Percentiles rank a stretch among this genome's conserved stretches.
Conservation (phyloP, 371 early-diverging fungal genomes). For the Mucor irregularis region DNA sequence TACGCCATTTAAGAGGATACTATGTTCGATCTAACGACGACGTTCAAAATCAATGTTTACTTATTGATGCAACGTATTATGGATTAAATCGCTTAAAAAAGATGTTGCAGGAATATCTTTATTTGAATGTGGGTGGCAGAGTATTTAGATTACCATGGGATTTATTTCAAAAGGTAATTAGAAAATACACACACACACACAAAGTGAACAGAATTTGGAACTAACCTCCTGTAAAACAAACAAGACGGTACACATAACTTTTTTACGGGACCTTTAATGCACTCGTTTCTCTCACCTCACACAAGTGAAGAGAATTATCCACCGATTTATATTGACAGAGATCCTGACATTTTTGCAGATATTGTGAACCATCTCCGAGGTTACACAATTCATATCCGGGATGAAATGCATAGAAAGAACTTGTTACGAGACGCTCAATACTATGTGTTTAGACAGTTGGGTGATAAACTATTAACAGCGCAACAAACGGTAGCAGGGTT, state of each 20-base stretch:
- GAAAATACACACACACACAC: background rate
- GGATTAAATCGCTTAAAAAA: constrained; percentile 48
- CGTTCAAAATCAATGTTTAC: constrained; percentile 44
- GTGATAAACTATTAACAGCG: constrained; percentile 52
- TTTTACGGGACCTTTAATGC: constrained; percentile 48
- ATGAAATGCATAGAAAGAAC: constrained; percentile 63
- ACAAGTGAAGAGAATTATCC: constrained; percentile 17
- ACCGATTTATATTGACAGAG: constrained; percentile 59
- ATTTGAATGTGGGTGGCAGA: constrained; percentile 51
- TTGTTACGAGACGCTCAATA: constrained; percentile 63
- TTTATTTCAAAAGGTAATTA: constrained; percentile 28
- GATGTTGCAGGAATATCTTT: constrained; percentile 44
- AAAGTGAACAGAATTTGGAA: background rate
- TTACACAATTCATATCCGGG: constrained; percentile 58
- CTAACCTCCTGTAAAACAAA: no score
- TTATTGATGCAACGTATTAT: constrained; percentile 56
- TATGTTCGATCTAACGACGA: constrained; percentile 54
- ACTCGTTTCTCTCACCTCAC: constrained; percentile 29
- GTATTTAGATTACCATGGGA: constrained; percentile 43
- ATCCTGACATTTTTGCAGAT: constrained; percentile 63
- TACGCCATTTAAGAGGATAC: constrained; percentile 64
- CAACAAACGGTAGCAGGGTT: constrained; percentile 46
- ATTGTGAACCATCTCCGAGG: constrained; percentile 63
- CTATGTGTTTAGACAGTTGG: constrained; percentile 55
- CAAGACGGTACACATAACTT: constrained; percentile 43